Percentiles rank a stretch among this genome's conserved stretches.
Conservation (phyloP, 139 green algal genomes). For the Haematococcus sp. region DNA sequence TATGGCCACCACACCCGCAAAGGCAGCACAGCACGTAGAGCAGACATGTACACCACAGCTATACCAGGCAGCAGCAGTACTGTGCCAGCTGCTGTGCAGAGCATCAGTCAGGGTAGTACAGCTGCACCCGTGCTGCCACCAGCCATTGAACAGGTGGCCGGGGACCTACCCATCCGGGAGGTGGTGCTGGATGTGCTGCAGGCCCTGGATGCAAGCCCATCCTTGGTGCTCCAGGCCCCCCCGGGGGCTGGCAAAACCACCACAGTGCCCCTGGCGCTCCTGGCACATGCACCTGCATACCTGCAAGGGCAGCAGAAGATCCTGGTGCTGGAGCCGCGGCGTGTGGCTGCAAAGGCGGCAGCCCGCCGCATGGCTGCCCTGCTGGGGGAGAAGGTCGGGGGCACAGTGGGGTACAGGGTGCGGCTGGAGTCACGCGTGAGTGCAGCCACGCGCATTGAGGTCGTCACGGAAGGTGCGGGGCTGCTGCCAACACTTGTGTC, state of each 20-base stretch:
- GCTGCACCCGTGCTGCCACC: too few relatives aligned
- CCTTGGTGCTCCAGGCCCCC: conserved; percentile 40
- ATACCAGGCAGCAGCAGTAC: too few relatives aligned
- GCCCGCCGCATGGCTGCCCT: conserved; percentile 59
- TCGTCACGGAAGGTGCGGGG: conserved; percentile 53
- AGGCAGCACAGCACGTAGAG: too few relatives aligned
- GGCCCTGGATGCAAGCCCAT: too few relatives aligned
- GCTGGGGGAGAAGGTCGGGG: conserved; percentile 47
- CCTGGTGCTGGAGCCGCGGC: conserved; percentile 61
- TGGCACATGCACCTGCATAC: conserved; percentile 40
- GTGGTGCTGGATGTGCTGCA: too few relatives aligned
- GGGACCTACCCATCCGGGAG: too few relatives aligned
- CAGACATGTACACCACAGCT: too few relatives aligned
- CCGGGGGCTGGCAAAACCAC: conserved; percentile 75
- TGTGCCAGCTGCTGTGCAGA: too few relatives aligned
- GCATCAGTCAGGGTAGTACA: too few relatives aligned
- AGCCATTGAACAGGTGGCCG: too few relatives aligned
- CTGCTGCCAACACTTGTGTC: neutral
- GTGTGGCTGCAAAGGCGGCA: conserved; percentile 64
- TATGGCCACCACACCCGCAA: too few relatives aligned
- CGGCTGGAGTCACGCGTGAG: conserved; percentile 44
- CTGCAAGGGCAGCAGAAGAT: conserved; percentile 18
- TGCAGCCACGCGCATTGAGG: conserved; percentile 45
- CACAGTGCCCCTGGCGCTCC: conserved; percentile 56
- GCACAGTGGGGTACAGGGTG: conserved; percentile 46